Base-by-base conservation (phyloP, 768 basidiomycete genomes). In the Tylopilus plumbeoviolaceoides region DNA sequence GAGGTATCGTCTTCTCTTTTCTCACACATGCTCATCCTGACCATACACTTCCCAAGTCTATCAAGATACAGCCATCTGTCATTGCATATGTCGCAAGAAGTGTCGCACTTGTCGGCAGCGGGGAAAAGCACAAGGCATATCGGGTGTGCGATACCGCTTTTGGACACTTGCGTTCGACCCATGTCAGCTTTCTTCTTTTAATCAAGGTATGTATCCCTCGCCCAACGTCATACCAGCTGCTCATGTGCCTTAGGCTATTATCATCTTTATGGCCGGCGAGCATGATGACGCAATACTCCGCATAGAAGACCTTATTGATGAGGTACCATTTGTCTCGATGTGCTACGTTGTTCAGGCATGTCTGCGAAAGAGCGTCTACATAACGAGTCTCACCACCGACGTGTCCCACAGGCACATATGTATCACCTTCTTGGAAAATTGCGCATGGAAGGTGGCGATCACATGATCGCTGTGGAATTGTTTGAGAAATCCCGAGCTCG, bases 251-350 rank as follows among this genome's bases (percentile, higher is more conserved):
- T 41, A 48, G 48, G 48, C 40, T 12, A 40, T 48, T 9, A 17
- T 48, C 28, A 30, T 48, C 15, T 48, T 28, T 31, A 48, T 48
- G 48, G 48, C 48, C 12, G 40, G 28, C 31, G 48, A 41, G 28
- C 20, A 48, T 11, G 14, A 17, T 20, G 48, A 48, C 11, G 48
- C 48, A 14, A 48, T 48, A 48, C 31, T 39, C 10, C 48, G 39
- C 10, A 20, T 48, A 17, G 40, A 21, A 15, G 39, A 41, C 9
- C 48, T 48, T 28, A 21, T 41, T 11, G 14, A 10, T 10, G 21
- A 28, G 14, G 20, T 41, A 17, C 7, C 41, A 12, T 11, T 23
- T 15, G 40, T 40, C 9, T 48, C 48, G 10, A 27, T 48, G 21
- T 41, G 28, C 20, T 27, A 48, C 14, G 20, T 41, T 2, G 48